These are phyloP conservation scores for Oropetium thomaeum DNA, from an alignment of 176 grass and related monocot genomes.

Conservation along the genomic window DNA sequence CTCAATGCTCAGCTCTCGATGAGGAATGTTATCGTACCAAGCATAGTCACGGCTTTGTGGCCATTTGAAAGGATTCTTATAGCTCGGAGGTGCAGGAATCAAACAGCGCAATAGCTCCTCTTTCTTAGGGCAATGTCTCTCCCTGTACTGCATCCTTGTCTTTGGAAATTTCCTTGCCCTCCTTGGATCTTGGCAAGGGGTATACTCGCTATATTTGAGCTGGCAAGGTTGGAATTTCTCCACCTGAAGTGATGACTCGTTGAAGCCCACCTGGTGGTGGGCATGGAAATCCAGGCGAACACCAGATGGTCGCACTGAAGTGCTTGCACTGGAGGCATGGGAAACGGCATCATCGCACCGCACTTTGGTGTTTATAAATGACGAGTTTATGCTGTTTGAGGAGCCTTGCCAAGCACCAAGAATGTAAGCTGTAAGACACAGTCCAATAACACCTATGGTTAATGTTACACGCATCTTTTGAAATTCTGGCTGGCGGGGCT, in stretches of 20 bases:
- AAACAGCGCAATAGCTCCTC: conserved; percentile 60
- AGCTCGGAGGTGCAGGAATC: conserved; percentile 66
- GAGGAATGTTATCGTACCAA: conserved; percentile 93
- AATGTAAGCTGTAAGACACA: conserved; percentile 66
- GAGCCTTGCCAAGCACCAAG: conserved; percentile 77
- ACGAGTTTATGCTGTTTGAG: conserved; percentile 18
- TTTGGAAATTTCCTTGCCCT: conserved; percentile 71
- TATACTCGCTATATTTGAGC: conserved; percentile 76
- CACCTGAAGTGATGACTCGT: conserved; percentile 15
- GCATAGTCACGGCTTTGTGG: conserved; percentile 73
- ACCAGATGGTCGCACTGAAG: background rate
- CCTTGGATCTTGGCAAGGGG: conserved; percentile 87
- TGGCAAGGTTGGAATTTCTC: conserved; percentile 59
- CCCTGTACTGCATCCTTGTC: conserved; percentile 67
- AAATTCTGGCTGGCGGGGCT: conserved; percentile 33
- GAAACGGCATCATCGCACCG: background rate
- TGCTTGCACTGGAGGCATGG: background rate
- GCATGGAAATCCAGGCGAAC: conserved; percentile 61
- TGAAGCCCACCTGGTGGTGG: conserved; percentile 67
- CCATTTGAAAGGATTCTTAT: conserved; percentile 83
- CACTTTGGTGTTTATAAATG: conserved; percentile 27
- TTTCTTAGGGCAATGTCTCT: conserved; percentile 71
- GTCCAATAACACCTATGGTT: conserved; percentile 32
- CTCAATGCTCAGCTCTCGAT: conserved; percentile 83
- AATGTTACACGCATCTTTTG: conserved; percentile 52